A percentile compares a stretch with the other conserved stretches of the same genome.
phyloP scores from a whole-genome alignment of 1,284 basidiomycete species.

The Puccinia hordei region DNA sequence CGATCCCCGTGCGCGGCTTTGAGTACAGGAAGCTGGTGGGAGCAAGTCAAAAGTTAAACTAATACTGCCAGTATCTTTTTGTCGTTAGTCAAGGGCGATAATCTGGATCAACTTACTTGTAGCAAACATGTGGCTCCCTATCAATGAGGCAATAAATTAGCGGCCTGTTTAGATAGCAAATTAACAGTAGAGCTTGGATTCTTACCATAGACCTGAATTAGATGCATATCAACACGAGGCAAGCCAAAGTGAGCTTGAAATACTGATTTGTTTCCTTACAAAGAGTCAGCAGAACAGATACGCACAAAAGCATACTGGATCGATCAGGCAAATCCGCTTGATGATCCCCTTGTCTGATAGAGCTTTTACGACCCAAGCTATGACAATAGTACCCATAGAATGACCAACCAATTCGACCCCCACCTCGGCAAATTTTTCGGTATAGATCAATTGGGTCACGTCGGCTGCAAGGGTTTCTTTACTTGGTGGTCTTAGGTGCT shows the following conservation, averaged over 20 bases:
- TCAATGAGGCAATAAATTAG: not conserved
- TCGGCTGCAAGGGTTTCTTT: slow-evolving; percentile 55
- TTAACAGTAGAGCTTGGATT: slow-evolving; percentile 40
- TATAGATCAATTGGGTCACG: slow-evolving; percentile 53
- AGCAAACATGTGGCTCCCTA: slow-evolving; percentile 49
- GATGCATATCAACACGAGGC: not conserved
- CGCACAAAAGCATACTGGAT: slow-evolving; percentile 56
- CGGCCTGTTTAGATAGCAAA: slow-evolving; percentile 49
- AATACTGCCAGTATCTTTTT: not conserved
- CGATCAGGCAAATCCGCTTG: slow-evolving; percentile 46
- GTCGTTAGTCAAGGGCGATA: not conserved
- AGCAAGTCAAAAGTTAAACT: not conserved
- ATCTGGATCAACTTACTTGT: slow-evolving; percentile 29
- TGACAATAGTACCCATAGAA: slow-evolving; percentile 57
- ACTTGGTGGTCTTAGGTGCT: slow-evolving; percentile 55
- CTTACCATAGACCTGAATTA: slow-evolving; percentile 36
- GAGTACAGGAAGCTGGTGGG: slow-evolving; percentile 40
- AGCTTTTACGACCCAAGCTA: slow-evolving; percentile 57
- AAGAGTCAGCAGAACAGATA: slow-evolving; percentile 23
- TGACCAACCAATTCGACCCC: slow-evolving; percentile 56
- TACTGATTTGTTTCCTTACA: slow-evolving; percentile 41
- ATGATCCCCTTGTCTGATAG: slow-evolving; percentile 52
- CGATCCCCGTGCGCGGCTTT: slow-evolving; percentile 32
- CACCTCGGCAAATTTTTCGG: slow-evolving; percentile 51
- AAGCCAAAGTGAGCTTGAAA: slow-evolving; percentile 51